Base-by-base conservation (phyloP, 148 eudicot species). In the Dysphania ambrosioides region DNA sequence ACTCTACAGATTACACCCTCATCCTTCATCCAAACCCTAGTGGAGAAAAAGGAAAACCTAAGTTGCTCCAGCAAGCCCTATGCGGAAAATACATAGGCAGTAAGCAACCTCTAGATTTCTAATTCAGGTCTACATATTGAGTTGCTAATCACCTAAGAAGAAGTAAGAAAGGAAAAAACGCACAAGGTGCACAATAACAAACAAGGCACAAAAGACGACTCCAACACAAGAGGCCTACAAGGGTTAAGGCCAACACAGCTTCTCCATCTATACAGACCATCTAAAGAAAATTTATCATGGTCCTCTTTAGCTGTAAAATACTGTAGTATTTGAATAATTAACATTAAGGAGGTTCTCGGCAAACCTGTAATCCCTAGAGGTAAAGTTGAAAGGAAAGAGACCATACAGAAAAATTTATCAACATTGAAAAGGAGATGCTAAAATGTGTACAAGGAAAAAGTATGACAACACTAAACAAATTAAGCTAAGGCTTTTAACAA, bases 401-500 rank as follows among this genome's bases (percentile, higher is more conserved):
- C 24, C 58, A 5, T n/a, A n/a, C 6, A 24, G 58, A 53, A 53
- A 53, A 53, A 13, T 13, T 9, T 44, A 21, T n/a, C 10, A 24
- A 15, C 62, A 51, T 35, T 16, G n/a, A 74, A 53, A 1, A 31
- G 24, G 23, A 49, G 40, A 73, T 30, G 23, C 60, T 23, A 11
- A 30, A 75, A 66, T 36, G 8, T 56, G 56, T 30, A 75, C 66
- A 40, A 38, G n/a, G 40, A 6, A 26, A 8, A 66, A 21, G 63
- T 12, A 32, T 49, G 10, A 34, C 6, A n/a, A 12, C n/a, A 53
- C 8, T 19, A 53, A 53, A n/a, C 0, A 41, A 3, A 34, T 3
- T 19, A 29, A 34, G 32, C 11, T 47, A 36, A 32, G 26, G 68
- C 41, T 64, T 31, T 51, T 26, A 11, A 24, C 41, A 68, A 19